Evolutionary conservation across 768 basidiomycete genomes (phyloP).

Genomic region (Collybia sp.): DNA sequence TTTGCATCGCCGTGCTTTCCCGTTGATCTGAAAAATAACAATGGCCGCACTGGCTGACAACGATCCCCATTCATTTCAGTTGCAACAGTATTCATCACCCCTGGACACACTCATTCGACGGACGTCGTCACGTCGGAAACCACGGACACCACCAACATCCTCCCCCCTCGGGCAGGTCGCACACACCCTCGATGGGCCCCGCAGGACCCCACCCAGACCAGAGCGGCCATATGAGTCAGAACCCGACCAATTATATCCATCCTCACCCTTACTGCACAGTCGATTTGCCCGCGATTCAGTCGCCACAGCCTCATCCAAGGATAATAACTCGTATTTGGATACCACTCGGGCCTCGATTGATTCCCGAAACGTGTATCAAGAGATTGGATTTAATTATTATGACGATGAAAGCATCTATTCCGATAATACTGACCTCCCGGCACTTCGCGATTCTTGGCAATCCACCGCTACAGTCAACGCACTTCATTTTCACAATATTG

Average conservation of each 20-base stretch:
- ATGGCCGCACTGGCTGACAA: conserved; percentile 6
- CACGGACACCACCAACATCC: conserved; percentile 8
- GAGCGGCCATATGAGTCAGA: conserved; percentile 1
- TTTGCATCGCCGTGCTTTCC: neutral
- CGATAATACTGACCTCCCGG: conserved; percentile 18
- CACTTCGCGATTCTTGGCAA: conserved; percentile 37
- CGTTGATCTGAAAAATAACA: neutral
- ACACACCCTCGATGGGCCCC: conserved; percentile 2
- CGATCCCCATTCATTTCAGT: conserved; percentile 11
- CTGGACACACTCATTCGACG: conserved; percentile 52
- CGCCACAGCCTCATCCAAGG: conserved; percentile 34
- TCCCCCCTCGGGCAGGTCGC: conserved; percentile 6
- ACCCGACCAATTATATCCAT: conserved; percentile 12
- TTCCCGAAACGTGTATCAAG: conserved; percentile 25
- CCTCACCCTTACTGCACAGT: conserved; percentile 44
- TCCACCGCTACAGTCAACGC: conserved; percentile 16
- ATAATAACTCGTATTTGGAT: conserved; percentile 30
- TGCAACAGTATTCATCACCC: conserved; percentile 38
- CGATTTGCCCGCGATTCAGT: conserved; percentile 38
- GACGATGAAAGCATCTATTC: conserved; percentile 42
- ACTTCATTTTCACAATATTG: conserved; percentile 1
- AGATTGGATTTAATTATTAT: conserved; percentile 25
- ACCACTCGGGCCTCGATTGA: conserved; percentile 16
- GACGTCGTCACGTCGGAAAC: conserved; percentile 40
- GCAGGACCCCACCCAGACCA: conserved; percentile 5